These are phyloP conservation scores for Porphyra umbilicalis DNA, from an alignment of 31 red algal species.

Conservation along the genomic window DNA sequence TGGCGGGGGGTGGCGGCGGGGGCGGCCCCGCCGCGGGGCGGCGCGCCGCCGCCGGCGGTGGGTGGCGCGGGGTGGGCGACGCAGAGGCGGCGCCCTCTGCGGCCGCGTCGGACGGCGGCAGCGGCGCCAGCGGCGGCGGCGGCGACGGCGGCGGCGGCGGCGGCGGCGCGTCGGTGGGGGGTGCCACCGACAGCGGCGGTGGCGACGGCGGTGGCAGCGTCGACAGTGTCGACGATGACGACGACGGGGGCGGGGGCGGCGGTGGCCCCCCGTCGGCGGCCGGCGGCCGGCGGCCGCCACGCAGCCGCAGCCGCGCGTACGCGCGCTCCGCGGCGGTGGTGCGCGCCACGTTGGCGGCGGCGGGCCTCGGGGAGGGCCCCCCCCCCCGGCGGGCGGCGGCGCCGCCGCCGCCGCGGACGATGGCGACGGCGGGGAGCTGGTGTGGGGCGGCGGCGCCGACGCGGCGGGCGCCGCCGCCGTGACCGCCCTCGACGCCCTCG, in stretches of 20 bases:
- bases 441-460: neutral
- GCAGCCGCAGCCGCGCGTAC: neutral
- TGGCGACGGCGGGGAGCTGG: neutral
- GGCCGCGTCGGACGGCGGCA: neutral
- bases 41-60: neutral
- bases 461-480: neutral
- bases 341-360: neutral
- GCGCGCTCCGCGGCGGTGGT: neutral
- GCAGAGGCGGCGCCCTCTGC: neutral
- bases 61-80: neutral
- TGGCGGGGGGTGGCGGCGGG: neutral
- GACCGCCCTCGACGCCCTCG: neutral
- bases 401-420: too few relatives aligned
- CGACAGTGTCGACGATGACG: too few relatives aligned
- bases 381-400: neutral
- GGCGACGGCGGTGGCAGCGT: neutral
- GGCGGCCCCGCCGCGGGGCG: neutral
- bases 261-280: too few relatives aligned
- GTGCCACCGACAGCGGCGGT: neutral
- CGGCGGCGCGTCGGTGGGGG: neutral
- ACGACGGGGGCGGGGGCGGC: too few relatives aligned
- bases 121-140: neutral
- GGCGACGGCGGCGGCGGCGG: neutral
- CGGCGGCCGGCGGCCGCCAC: too few relatives aligned
- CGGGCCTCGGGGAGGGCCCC: neutral